phyloP scores from a whole-genome alignment of 1,139 yeast species.

The Kodamaea sp. region DNA sequence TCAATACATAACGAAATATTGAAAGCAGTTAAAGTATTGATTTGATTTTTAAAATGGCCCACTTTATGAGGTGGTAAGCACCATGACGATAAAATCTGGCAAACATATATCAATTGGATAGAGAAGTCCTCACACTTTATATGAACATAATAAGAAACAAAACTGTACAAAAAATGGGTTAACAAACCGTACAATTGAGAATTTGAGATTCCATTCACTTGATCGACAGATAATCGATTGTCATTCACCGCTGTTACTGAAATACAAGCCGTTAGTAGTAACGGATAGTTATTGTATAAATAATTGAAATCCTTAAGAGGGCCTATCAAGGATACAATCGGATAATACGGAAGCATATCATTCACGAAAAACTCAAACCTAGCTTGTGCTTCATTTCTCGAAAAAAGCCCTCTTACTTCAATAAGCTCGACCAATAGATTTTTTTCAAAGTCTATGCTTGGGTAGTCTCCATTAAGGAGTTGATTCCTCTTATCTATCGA shows the following conservation, averaged over 20 bases:
- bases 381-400: slow-evolving; percentile 25
- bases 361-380: slow-evolving; percentile 35
- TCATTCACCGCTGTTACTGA: slow-evolving; percentile 48
- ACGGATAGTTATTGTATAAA: slow-evolving; percentile 39
- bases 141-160: slow-evolving; percentile 41
- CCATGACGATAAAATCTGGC: slow-evolving; percentile 48
- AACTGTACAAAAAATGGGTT: slow-evolving; percentile 43
- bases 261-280: slow-evolving; percentile 44
- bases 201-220: slow-evolving; percentile 1
- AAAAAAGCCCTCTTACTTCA: slow-evolving; percentile 17
- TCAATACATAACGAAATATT: slow-evolving; percentile 48
- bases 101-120: slow-evolving; percentile 38
- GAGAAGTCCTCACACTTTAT: slow-evolving; percentile 42
- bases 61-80: slow-evolving; percentile 46
- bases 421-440: slow-evolving; percentile 44
- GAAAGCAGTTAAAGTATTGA: slow-evolving; percentile 43
- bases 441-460: slow-evolving; percentile 35
- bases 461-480: slow-evolving; percentile 19
- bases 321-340: slow-evolving; percentile 41
- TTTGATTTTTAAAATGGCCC: slow-evolving; percentile 51
- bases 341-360: slow-evolving; percentile 45
- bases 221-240: slow-evolving; percentile 19
- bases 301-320: slow-evolving; percentile 34
- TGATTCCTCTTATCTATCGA: slow-evolving; percentile 2
- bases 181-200: slow-evolving; percentile 34